Percentiles rank a stretch among this genome's conserved stretches.
These are phyloP conservation scores for Noccaea caerulescens DNA, from an alignment of 345 rosid species.

Conservation along the genomic window DNA sequence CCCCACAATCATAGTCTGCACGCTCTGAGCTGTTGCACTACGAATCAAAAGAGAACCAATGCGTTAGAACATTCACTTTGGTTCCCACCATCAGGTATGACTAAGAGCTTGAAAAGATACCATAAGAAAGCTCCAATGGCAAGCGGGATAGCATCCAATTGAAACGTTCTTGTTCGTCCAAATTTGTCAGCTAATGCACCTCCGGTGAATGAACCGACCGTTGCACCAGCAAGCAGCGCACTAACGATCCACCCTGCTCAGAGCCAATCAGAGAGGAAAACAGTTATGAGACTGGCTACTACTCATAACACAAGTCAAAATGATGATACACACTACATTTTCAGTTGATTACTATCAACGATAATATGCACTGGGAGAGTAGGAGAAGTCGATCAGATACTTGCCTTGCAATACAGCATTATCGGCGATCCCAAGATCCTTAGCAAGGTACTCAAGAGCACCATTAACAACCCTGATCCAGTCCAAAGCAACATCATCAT, in stretches of 20 bases:
- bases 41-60: conserved; percentile 27
- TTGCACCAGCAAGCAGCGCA: conserved; percentile 95
- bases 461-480: conserved; percentile 88
- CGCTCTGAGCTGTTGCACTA: conserved; percentile 90
- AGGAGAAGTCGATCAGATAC: conserved; percentile 37
- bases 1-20: conserved; percentile 93
- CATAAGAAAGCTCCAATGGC: conserved; percentile 82
- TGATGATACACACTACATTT: not conserved
- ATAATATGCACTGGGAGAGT: not conserved
- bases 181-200: conserved; percentile 94
- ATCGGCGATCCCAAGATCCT: conserved; percentile 91
- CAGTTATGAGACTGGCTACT: conserved; percentile 17
- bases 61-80: conserved; percentile 19
- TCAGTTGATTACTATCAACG: not conserved
- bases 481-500: not conserved
- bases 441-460: conserved; percentile 90
- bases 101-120: conserved; percentile 45
- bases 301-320: conserved; percentile 15
- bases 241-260: conserved; percentile 96
- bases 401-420: conserved; percentile 90
- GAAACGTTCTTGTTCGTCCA: conserved; percentile 92
- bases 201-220: conserved; percentile 94
- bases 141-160: conserved; percentile 92
- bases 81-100: not conserved
- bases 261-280: not conserved